phyloP scores from a whole-genome alignment of 2,329 filamentous ascomycete genomes.

The Penicillium aurantiogriseum region DNA sequence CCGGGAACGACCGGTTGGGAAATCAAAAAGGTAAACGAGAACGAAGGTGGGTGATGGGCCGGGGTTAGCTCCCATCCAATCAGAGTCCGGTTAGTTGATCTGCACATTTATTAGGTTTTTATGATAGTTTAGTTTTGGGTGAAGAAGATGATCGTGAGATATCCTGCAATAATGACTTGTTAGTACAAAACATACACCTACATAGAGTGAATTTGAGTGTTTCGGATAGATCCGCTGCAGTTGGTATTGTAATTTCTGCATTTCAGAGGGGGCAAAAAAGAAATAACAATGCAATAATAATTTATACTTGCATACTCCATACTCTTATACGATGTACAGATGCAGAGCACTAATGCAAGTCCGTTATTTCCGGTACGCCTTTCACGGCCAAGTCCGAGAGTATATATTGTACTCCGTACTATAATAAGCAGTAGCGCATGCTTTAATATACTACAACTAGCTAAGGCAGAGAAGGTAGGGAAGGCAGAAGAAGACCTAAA shows the following conservation, averaged over 20 bases:
- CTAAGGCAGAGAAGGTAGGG: slow-evolving; percentile 5
- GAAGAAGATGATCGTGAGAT: neutral
- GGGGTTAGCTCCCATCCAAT: neutral
- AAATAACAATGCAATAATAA: neutral
- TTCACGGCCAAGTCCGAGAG: neutral
- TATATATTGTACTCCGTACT: neutral
- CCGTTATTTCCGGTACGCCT: neutral
- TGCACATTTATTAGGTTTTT: neutral
- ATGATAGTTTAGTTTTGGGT: neutral
- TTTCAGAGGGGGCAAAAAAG: neutral
- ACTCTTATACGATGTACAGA: neutral
- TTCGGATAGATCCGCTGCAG: slow-evolving; percentile 15
- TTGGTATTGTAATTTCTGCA: neutral
- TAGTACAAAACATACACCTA: neutral
- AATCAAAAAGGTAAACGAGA: slow-evolving; percentile 4
- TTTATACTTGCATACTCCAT: neutral
- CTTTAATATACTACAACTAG: neutral
- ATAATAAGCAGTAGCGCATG: neutral
- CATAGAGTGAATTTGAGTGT: neutral
- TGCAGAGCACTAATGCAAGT: slow-evolving; percentile 1
- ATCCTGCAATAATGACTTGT: neutral
- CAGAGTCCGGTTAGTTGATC: neutral
- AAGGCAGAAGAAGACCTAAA: slow-evolving; percentile 6
- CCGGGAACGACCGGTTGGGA: neutral
- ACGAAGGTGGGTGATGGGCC: neutral